Percentiles rank a stretch among this genome's conserved stretches.
Evolutionary conservation across 441 rosid genomes (phyloP).

Genomic region (Arabidopsis lyrata): DNA sequence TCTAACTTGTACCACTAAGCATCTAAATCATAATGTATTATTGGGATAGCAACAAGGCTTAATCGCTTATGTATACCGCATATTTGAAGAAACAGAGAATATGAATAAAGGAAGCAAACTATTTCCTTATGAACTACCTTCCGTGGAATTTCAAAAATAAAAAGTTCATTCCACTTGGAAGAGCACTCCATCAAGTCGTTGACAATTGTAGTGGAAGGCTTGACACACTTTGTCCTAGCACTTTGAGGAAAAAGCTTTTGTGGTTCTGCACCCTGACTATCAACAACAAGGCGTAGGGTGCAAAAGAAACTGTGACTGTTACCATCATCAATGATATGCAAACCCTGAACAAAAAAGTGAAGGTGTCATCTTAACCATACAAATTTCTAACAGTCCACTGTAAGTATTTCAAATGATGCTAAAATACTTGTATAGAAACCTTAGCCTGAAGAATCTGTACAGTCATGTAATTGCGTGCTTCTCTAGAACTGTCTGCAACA

Average conservation of each 20-base stretch:
- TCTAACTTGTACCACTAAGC: constrained; percentile 27
- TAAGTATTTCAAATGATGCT: constrained; percentile 18
- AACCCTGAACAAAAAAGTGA: constrained; percentile 63
- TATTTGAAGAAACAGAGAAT: constrained; percentile 25
- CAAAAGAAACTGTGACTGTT: constrained; percentile 91
- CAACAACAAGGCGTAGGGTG: constrained; percentile 86
- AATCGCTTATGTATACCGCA: constrained; percentile 6
- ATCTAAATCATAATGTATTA: constrained; percentile 25
- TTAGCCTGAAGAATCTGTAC: constrained; percentile 93
- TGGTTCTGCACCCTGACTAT: constrained; percentile 83
- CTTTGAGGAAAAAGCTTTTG: constrained; percentile 98
- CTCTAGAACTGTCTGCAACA: constrained; percentile 84
- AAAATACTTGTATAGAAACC: constrained; percentile 53
- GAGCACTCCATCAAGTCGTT: constrained; percentile 54
- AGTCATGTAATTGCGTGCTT: constrained; percentile 76
- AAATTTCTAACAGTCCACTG: constrained; percentile 10
- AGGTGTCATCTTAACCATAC: constrained; percentile 31
- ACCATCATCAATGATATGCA: constrained; percentile 89
- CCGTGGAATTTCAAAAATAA: constrained; percentile 94
- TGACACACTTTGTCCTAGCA: constrained; percentile 98
- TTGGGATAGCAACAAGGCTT: constrained; percentile 25
- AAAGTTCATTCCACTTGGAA: constrained; percentile 96
- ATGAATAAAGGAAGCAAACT: constrained; percentile 28
- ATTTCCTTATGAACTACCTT: constrained; percentile 57
- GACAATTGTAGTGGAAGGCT: constrained; percentile 61